These are phyloP conservation scores for Schizophyllum commune DNA, from an alignment of 1,284 basidiomycete genomes.

Conservation along the genomic window DNA sequence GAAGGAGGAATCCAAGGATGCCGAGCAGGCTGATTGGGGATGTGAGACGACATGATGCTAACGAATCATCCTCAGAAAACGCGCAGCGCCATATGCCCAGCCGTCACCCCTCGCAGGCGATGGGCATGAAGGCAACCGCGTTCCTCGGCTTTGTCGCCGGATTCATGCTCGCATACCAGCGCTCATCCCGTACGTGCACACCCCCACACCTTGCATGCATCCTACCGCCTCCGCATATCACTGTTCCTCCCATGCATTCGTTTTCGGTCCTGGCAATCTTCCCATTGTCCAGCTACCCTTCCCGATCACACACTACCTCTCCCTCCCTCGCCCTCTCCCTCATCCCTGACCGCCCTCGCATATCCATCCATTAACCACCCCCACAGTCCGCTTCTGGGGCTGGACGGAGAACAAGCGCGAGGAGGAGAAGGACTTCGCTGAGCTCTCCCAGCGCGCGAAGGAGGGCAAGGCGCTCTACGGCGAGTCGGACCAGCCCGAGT, in stretches of 20 bases:
- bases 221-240: too few species aligned
- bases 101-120: slow-evolving; percentile 11
- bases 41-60: not conserved
- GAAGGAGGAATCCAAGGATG: not conserved
- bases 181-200: slow-evolving; percentile 69
- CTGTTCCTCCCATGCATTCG: too few species aligned
- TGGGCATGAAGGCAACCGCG: slow-evolving; percentile 22
- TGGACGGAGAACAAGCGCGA: slow-evolving; percentile 90
- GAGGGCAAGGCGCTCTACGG: slow-evolving; percentile 84
- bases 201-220: not conserved
- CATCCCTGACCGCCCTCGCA: too few species aligned
- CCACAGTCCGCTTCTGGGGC: slow-evolving; percentile 90
- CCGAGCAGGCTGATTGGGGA: too few species aligned
- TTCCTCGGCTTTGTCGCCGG: slow-evolving; percentile 77
- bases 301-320: not conserved
- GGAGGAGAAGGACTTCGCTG: slow-evolving; percentile 65
- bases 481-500: slow-evolving; percentile 72
- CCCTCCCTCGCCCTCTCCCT: slow-evolving; percentile 4
- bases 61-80: slow-evolving; percentile 28
- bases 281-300: not conserved
- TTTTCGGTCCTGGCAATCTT: too few species aligned
- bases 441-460: slow-evolving; percentile 63
- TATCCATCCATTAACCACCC: slow-evolving; percentile 6
- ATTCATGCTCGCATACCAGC: slow-evolving; percentile 92
- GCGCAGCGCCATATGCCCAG: slow-evolving; percentile 25